These are phyloP conservation scores for Mycocentrospora acerina DNA, from an alignment of 2,329 filamentous ascomycete genomes.

Conservation along the genomic window DNA sequence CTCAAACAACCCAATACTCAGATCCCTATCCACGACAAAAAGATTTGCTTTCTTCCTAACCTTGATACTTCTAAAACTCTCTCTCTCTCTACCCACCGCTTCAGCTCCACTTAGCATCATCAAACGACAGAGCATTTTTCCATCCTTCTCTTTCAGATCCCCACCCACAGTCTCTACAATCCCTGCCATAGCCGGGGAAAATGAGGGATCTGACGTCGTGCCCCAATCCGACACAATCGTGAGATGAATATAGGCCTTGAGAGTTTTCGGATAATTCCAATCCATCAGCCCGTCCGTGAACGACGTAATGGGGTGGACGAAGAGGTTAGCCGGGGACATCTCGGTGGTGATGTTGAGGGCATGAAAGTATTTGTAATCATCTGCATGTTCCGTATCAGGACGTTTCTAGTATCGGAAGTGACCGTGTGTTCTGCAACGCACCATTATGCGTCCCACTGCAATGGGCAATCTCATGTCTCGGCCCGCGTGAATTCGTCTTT, in stretches of 20 bases:
- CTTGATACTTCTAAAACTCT: slow-evolving; percentile 32
- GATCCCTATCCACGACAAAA: slow-evolving; percentile 30
- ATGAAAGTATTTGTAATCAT: slow-evolving; percentile 32
- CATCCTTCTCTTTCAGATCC: slow-evolving; percentile 12
- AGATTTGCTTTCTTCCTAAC: slow-evolving; percentile 38
- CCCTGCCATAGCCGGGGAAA: slow-evolving; percentile 12
- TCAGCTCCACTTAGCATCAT: slow-evolving; percentile 32
- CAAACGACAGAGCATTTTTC: slow-evolving; percentile 18
- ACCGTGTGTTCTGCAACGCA: slow-evolving; percentile 2
- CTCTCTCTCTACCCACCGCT: slow-evolving; percentile 27
- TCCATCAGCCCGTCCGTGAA: slow-evolving; percentile 18
- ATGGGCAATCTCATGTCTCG: slow-evolving; percentile 39
- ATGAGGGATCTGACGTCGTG: slow-evolving; percentile 14
- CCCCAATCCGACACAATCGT: slow-evolving; percentile 35
- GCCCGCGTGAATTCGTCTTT: slow-evolving; percentile 24
- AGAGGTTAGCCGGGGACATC: slow-evolving; percentile 35
- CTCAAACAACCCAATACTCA: slow-evolving; percentile 30
- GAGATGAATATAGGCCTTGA: slow-evolving; percentile 24
- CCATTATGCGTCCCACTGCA: slow-evolving; percentile 21
- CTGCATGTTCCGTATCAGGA: slow-evolving; percentile 9
- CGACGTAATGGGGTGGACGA: slow-evolving; percentile 14
- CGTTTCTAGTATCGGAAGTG: background rate
- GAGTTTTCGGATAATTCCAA: slow-evolving; percentile 32
- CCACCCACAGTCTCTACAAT: slow-evolving; percentile 14
- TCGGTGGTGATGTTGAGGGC: slow-evolving; percentile 36